Evolutionary conservation across 768 basidiomycete species (phyloP).

Genomic region (Psilocybe cyanescens): DNA sequence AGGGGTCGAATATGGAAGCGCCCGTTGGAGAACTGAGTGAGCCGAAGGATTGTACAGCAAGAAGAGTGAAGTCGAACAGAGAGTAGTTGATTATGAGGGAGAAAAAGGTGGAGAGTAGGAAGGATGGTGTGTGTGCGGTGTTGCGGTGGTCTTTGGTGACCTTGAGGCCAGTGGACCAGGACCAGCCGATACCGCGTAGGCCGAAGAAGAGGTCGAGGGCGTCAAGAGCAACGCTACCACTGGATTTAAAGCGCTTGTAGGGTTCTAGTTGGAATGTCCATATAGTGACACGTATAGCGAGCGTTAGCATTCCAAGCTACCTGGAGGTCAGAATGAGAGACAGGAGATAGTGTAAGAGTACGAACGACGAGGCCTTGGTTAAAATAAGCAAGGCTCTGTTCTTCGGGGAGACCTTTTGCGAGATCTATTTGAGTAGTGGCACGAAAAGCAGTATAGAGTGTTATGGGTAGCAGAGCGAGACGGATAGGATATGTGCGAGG

Average conservation of each 20-base stretch:
- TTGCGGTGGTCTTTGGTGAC: slow-evolving; percentile 47
- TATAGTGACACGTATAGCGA: slow-evolving; percentile 40
- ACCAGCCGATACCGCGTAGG: slow-evolving; percentile 64
- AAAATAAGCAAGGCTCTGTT: slow-evolving; percentile 38
- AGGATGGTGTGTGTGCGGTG: slow-evolving; percentile 36
- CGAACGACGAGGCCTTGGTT: slow-evolving; percentile 52
- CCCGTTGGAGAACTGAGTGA: slow-evolving; percentile 35
- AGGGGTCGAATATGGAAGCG: slow-evolving; percentile 45
- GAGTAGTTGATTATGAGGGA: slow-evolving; percentile 39
- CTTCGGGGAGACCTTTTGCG: slow-evolving; percentile 32
- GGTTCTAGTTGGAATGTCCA: slow-evolving; percentile 45
- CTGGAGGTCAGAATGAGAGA: not conserved
- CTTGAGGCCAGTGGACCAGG: slow-evolving; percentile 52
- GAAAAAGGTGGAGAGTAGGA: slow-evolving; percentile 36
- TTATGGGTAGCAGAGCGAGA: slow-evolving; percentile 50
- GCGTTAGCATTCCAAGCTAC: slow-evolving; percentile 40
- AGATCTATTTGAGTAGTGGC: slow-evolving; percentile 48
- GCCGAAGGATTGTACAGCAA: slow-evolving; percentile 51
- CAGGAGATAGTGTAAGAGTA: slow-evolving; percentile 9
- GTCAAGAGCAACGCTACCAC: slow-evolving; percentile 33
- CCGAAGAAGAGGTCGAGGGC: slow-evolving; percentile 54
- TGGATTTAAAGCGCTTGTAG: slow-evolving; percentile 29
- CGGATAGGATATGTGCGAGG: slow-evolving; percentile 47
- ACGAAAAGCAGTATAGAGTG: slow-evolving; percentile 46
- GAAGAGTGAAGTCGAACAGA: slow-evolving; percentile 48